phyloP scores from a whole-genome alignment of 2,329 filamentous ascomycete species.

The Rhinocladiella mackenziei region DNA sequence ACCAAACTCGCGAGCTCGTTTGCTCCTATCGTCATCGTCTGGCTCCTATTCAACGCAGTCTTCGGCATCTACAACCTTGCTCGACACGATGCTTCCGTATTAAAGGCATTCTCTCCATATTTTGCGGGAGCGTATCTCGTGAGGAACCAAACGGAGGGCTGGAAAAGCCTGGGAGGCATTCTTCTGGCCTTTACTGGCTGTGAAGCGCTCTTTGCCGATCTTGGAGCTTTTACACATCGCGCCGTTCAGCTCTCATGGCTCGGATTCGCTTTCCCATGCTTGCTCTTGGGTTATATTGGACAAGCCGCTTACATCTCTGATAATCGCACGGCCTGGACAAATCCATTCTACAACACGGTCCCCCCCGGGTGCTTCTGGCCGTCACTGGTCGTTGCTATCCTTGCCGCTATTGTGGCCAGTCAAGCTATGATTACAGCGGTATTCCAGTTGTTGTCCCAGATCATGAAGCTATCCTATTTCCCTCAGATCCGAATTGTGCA shows the following conservation, averaged over 20 bases:
- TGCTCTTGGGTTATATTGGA: constrained; percentile 59
- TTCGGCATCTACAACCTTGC: constrained; percentile 54
- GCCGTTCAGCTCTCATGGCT: constrained; percentile 74
- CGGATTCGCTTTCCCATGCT: constrained; percentile 63
- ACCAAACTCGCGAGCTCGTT: constrained; percentile 48
- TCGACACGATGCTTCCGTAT: constrained; percentile 46
- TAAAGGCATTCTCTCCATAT: constrained; percentile 51
- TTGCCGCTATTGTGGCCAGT: constrained; percentile 70
- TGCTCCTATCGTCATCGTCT: constrained; percentile 55
- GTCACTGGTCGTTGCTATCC: constrained; percentile 62
- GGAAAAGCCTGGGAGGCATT: constrained; percentile 57
- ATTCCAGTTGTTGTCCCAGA: constrained; percentile 62
- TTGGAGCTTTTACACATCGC: constrained; percentile 66
- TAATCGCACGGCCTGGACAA: constrained; percentile 58
- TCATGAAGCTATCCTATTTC: constrained; percentile 71
- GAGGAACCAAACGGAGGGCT: constrained; percentile 49
- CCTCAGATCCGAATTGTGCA: constrained; percentile 71
- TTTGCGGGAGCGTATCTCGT: constrained; percentile 50
- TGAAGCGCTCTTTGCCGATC: constrained; percentile 74
- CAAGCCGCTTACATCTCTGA: constrained; percentile 69
- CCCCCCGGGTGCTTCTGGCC: constrained; percentile 66
- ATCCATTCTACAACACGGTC: constrained; percentile 70
- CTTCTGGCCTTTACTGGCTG: constrained; percentile 72
- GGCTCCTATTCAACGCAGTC: constrained; percentile 49
- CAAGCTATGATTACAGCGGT: constrained; percentile 75